These are phyloP conservation scores for Fusarium sp. DNA, from an alignment of 2,329 filamentous ascomycete species.

Conservation along the genomic window DNA sequence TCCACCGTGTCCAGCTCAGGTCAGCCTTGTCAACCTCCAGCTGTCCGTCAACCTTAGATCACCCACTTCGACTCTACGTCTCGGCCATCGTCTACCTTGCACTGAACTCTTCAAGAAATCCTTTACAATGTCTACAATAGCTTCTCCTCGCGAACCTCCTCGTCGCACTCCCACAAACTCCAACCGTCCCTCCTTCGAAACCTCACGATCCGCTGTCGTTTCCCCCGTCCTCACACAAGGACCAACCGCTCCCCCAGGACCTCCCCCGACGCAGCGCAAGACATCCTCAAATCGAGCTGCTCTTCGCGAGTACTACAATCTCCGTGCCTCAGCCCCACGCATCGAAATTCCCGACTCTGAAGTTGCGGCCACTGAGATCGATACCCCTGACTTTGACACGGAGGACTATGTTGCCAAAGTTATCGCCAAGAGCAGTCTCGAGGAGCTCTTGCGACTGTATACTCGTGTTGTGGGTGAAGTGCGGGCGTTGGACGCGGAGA, in stretches of 20 bases:
- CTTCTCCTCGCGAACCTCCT: slow-evolving; percentile 71
- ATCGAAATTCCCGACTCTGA: slow-evolving; percentile 66
- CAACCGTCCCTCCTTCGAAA: slow-evolving; percentile 79
- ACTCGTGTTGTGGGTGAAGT: slow-evolving; percentile 83
- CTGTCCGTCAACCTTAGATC: slow-evolving; percentile 2
- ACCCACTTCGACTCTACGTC: background rate
- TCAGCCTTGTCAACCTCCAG: slow-evolving; percentile 36
- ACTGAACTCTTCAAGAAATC: background rate
- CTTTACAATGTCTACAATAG: slow-evolving; percentile 74
- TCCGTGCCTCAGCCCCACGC: slow-evolving; percentile 63
- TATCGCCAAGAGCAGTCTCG: slow-evolving; percentile 72
- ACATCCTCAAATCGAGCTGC: slow-evolving; percentile 81
- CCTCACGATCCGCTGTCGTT: slow-evolving; percentile 69
- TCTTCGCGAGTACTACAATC: slow-evolving; percentile 93
- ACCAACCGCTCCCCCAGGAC: slow-evolving; percentile 19
- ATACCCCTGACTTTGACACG: slow-evolving; percentile 78
- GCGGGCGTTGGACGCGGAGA: slow-evolving; percentile 90
- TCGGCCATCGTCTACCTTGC: background rate
- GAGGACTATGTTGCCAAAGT: slow-evolving; percentile 75
- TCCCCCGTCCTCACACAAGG: slow-evolving; percentile 60
- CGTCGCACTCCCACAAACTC: slow-evolving; percentile 77
- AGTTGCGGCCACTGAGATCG: slow-evolving; percentile 78
- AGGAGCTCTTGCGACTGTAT: slow-evolving; percentile 78
- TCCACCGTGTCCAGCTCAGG: slow-evolving; percentile 40
- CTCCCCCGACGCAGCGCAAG: slow-evolving; percentile 50